These are phyloP conservation scores for Colletotrichum limetticola DNA, from an alignment of 2,329 filamentous ascomycete genomes.

Conservation along the genomic window DNA sequence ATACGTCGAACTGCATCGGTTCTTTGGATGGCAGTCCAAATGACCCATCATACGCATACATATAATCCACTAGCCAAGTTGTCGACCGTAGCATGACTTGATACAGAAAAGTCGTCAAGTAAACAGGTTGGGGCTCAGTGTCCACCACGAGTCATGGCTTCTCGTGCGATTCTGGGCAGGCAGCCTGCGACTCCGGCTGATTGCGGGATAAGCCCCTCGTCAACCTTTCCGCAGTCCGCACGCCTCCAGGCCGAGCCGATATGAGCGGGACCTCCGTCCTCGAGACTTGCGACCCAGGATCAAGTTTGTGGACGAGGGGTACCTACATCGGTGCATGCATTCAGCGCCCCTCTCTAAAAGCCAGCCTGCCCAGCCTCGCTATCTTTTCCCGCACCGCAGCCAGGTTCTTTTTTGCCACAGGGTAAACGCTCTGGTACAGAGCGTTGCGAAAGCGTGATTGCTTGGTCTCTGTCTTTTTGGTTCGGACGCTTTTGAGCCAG, in stretches of 20 bases:
- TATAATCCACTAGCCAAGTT: conserved; percentile 1
- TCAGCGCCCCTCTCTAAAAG: conserved; percentile 12
- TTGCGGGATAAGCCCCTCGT: conserved; percentile 15
- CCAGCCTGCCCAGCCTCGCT: conserved; percentile 21
- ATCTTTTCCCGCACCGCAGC: conserved; percentile 16
- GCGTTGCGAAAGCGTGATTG: neutral
- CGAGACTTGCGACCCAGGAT: conserved; percentile 9
- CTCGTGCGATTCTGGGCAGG: neutral
- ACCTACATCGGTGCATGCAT: conserved; percentile 9
- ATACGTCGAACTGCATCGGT: conserved; percentile 9
- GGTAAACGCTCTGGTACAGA: neutral
- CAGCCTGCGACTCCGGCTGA: conserved; percentile 13
- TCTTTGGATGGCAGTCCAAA: conserved; percentile 1
- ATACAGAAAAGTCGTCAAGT: conserved; percentile 15
- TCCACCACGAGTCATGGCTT: conserved; percentile 28
- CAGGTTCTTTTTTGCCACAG: conserved; percentile 15
- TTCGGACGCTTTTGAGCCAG: neutral
- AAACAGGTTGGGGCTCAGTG: conserved; percentile 24
- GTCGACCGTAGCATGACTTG: conserved; percentile 13
- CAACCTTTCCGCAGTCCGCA: conserved; percentile 20
- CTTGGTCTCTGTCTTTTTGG: neutral
- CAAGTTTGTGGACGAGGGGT: conserved; percentile 3
- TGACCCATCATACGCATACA: conserved; percentile 15
- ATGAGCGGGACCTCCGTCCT: conserved; percentile 12
- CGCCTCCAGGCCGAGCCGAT: conserved; percentile 28